Evolutionary conservation across 345 rosid genomes (phyloP), one percentile per base, ranked within the genome.

Genomic region (Hibiscus mutabilis): DNA sequence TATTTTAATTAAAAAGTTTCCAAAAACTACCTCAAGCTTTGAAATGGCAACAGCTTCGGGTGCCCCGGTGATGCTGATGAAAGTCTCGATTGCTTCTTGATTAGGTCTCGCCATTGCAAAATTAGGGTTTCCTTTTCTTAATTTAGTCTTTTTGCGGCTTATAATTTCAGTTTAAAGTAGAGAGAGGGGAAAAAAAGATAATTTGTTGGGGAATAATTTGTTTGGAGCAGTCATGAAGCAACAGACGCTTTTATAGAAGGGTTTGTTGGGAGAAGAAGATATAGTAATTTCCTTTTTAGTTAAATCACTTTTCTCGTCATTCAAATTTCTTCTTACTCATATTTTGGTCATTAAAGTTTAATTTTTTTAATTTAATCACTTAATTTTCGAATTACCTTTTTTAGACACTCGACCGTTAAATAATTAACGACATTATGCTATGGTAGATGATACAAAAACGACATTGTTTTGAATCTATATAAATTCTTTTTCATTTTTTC

Each of bases 61-160:
- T 78, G 70, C 87, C 60, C 99, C 95, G 31, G 98, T 86, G 89
- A 96, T 92, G 88, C 89, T 85, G 37, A 82, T 82, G 80, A 92
- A 96, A 55, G 93, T 89, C 31, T 83, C 88, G 81, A 96, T 83
- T 76, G 94, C 86, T 76, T 91, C 95, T 69, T 91, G 97, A 80
- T 87, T 80, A 29, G 88, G 85, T 33, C 84, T 77, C 46, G 89
- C 92, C 98, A 96, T 96, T 65, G 66, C 24, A 14, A 24, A 53
- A 73, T 52, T 35, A 27, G 24, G 60, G 51, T 21, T 60, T 13
- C 4, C 5, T 33, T 69, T 11, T 33, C 18, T 15, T 33, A 4
- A 37, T 2, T 35, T 10, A 31, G 11, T 13, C 7, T n/a, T 44
- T 37, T 2, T n/a, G 31, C 42, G 18, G 75, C 62, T 72, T 37